Evolutionary conservation across 208 protist genomes (phyloP).

Genomic region (Leishmania tarentolae): DNA sequence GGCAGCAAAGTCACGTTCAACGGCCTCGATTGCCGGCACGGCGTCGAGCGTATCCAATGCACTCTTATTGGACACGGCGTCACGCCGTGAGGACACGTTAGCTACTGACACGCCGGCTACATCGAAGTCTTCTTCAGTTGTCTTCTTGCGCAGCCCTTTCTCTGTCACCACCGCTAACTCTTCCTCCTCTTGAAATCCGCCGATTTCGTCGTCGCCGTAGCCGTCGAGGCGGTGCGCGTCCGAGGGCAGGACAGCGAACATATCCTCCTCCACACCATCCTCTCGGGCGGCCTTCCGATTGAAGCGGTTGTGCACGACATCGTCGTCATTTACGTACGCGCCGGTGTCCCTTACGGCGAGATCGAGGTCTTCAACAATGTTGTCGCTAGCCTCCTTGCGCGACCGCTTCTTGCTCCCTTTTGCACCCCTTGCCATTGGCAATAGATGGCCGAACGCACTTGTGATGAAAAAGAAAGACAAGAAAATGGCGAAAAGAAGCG

Average conservation of each 20-base stretch:
- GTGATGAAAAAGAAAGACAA: neutral
- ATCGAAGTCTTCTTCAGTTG: slow-evolving; percentile 81
- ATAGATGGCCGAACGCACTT: neutral
- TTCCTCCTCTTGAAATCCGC: slow-evolving; percentile 81
- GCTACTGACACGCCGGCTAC: slow-evolving; percentile 63
- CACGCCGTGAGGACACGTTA: slow-evolving; percentile 16
- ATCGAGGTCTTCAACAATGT: slow-evolving; percentile 82
- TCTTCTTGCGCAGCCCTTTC: slow-evolving; percentile 52
- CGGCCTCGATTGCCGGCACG: slow-evolving; percentile 76
- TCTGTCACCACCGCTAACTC: slow-evolving; percentile 68
- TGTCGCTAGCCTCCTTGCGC: slow-evolving; percentile 35
- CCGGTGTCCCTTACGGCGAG: slow-evolving; percentile 56
- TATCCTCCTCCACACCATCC: slow-evolving; percentile 31
- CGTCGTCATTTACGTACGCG: slow-evolving; percentile 51
- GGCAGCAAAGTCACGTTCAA: slow-evolving; percentile 89
- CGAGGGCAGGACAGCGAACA: slow-evolving; percentile 54
- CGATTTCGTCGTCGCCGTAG: slow-evolving; percentile 81
- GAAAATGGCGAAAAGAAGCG: neutral
- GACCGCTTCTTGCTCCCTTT: slow-evolving; percentile 31
- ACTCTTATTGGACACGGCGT: slow-evolving; percentile 25
- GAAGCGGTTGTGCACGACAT: slow-evolving; percentile 67
- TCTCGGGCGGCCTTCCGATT: slow-evolving; percentile 22
- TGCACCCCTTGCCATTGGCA: neutral
- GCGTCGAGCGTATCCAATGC: slow-evolving; percentile 43
- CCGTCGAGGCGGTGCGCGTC: slow-evolving; percentile 88